Evolutionary conservation across 345 rosid genomes (phyloP).

Genomic region (Nephelium lappaceum): DNA sequence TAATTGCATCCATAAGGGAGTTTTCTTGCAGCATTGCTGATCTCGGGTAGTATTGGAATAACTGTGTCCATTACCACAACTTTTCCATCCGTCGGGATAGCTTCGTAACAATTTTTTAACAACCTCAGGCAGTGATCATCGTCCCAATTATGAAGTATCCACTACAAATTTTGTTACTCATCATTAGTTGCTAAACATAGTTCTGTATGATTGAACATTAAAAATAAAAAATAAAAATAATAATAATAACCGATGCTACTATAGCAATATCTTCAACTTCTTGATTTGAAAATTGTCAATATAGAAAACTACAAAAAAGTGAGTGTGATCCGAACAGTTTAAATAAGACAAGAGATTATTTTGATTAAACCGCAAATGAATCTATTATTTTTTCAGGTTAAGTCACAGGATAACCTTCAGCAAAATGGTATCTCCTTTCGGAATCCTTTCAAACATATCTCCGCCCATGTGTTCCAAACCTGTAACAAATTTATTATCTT

Average conservation of each 20-base stretch:
- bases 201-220: too few species aligned
- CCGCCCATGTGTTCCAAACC: slow-evolving; percentile 37
- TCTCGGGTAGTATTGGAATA: slow-evolving; percentile 36
- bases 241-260: too few species aligned
- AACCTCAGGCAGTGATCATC: slow-evolving; percentile 49
- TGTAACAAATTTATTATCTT: background rate
- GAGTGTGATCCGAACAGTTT: too few species aligned
- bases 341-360: too few species aligned
- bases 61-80: slow-evolving; percentile 45
- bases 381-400: too few species aligned
- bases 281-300: too few species aligned
- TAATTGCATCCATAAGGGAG: slow-evolving; percentile 31
- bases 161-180: slow-evolving; percentile 7
- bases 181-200: too few species aligned
- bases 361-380: too few species aligned
- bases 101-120: slow-evolving; percentile 49
- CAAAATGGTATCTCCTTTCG: slow-evolving; percentile 36
- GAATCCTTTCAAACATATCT: slow-evolving; percentile 36
- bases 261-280: too few species aligned
- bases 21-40: slow-evolving; percentile 25
- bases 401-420: slow-evolving; percentile 24
- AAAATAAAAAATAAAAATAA: too few species aligned
- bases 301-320: too few species aligned
- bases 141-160: slow-evolving; percentile 56
- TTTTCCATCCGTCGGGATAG: slow-evolving; percentile 48